Conservation (phyloP, 345 rosid genomes). For the Corchorus olitorius region DNA sequence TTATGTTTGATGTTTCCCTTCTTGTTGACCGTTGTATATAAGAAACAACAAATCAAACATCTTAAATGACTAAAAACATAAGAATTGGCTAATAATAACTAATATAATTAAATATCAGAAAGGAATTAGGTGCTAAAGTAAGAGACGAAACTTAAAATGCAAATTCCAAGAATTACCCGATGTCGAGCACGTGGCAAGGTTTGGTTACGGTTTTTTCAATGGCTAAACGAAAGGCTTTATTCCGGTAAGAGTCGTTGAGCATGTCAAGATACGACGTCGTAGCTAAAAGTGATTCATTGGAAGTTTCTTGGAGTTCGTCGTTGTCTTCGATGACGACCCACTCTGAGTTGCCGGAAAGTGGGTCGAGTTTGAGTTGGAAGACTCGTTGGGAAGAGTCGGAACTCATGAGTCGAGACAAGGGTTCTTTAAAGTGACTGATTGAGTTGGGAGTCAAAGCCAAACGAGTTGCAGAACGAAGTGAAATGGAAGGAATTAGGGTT, state of each 20-base stretch:
- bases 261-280: conserved; percentile 73
- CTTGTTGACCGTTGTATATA: background rate
- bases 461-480: conserved; percentile 17
- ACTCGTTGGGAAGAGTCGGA: conserved; percentile 44
- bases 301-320: conserved; percentile 33
- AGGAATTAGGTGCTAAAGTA: background rate
- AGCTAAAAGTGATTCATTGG: conserved; percentile 46
- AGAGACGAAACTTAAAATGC: background rate
- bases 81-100: background rate
- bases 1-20: background rate
- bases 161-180: conserved; percentile 55
- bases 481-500: conserved; percentile 30
- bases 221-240: conserved; percentile 55
- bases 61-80: background rate
- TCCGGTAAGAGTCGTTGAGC: conserved; percentile 69
- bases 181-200: conserved; percentile 89
- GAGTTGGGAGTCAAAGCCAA: conserved; percentile 15
- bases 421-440: conserved; percentile 14
- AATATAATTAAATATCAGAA: background rate
- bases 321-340: conserved; percentile 64
- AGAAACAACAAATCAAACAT: background rate
- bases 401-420: conserved; percentile 44
- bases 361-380: conserved; percentile 63
- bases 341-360: conserved; percentile 66
- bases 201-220: conserved; percentile 57